Percentiles rank a stretch among this genome's conserved stretches.
These are phyloP conservation scores for Chionographis japonica DNA, from an alignment of 106 monocot genomes.

Conservation along the genomic window DNA sequence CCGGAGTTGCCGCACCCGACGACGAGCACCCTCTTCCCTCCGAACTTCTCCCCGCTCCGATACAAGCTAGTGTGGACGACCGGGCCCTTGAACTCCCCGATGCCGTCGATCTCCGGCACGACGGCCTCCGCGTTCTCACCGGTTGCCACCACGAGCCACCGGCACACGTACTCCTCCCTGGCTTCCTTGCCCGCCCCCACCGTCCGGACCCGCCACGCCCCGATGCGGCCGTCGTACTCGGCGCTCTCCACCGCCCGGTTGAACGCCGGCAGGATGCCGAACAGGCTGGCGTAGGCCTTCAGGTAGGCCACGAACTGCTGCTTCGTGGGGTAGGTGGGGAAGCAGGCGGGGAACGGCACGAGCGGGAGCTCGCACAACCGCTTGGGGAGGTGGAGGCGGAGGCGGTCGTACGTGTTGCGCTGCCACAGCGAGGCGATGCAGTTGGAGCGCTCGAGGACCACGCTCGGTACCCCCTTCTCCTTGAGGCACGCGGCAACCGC, in stretches of 20 bases:
- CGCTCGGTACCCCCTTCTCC: conserved; percentile 33
- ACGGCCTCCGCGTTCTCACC: conserved; percentile 69
- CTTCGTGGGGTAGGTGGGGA: conserved; percentile 57
- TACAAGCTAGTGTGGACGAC: conserved; percentile 51
- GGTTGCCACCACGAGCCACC: conserved; percentile 62
- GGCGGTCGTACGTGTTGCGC: conserved; percentile 54
- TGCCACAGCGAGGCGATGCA: conserved; percentile 71
- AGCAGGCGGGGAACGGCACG: conserved; percentile 43
- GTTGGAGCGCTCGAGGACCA: conserved; percentile 43
- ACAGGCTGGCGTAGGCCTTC: conserved; percentile 26
- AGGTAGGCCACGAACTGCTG: conserved; percentile 61
- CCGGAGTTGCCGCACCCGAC: conserved; percentile 85
- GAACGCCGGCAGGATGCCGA: conserved; percentile 37
- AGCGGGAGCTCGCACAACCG: conserved; percentile 65
- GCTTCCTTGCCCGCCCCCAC: background rate
- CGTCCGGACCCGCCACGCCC: conserved; percentile 40
- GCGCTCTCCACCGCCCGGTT: conserved; percentile 36
- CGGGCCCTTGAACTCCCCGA: conserved; percentile 28
- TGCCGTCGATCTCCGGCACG: conserved; percentile 39
- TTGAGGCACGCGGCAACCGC: conserved; percentile 48
- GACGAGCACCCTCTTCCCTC: conserved; percentile 63
- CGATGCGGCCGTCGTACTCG: conserved; percentile 24
- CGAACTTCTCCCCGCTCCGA: conserved; percentile 40
- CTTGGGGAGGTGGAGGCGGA: conserved; percentile 68
- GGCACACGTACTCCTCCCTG: conserved; percentile 26